A percentile compares a stretch with the other conserved stretches of the same genome.
phyloP scores from a whole-genome alignment of 2,329 filamentous ascomycete genomes.

The Ceratocystiopsis sp. region DNA sequence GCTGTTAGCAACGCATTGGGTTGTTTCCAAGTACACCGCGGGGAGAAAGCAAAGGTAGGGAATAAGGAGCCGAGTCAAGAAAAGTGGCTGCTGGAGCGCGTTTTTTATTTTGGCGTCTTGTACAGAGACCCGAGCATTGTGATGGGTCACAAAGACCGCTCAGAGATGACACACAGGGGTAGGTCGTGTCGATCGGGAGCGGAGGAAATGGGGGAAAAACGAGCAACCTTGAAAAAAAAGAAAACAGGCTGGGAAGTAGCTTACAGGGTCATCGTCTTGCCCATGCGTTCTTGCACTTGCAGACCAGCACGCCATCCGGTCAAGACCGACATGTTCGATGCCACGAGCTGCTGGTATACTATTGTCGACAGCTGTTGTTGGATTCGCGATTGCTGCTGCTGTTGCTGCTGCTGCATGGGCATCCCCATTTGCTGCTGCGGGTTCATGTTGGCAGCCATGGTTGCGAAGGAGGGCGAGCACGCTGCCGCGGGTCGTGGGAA shows the following conservation, averaged over 20 bases:
- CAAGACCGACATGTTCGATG: conserved; percentile 14
- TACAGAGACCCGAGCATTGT: neutral
- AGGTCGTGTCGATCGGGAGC: neutral
- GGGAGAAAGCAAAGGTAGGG: no score
- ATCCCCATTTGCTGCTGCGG: conserved; percentile 32
- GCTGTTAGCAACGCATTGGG: neutral
- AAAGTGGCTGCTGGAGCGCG: neutral
- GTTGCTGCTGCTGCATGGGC: conserved; percentile 21
- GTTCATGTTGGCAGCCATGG: conserved; percentile 41
- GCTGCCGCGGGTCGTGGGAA: neutral
- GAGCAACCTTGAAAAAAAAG: neutral
- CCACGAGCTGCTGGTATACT: conserved; percentile 16
- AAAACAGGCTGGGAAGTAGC: conserved; percentile 8
- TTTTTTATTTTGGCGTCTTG: neutral
- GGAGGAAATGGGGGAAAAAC: neutral
- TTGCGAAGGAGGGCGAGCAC: conserved; percentile 16
- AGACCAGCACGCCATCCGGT: conserved; percentile 24
- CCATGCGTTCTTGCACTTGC: conserved; percentile 22
- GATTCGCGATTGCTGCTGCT: conserved; percentile 22
- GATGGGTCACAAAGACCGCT: neutral
- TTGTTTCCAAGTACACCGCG: no score
- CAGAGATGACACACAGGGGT: neutral
- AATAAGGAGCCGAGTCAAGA: neutral
- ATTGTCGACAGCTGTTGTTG: conserved; percentile 18
- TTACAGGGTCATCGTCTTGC: conserved; percentile 26